These are phyloP conservation scores for Phoenix dactylifera DNA, from an alignment of 176 grass and related monocot species.

Conservation along the genomic window DNA sequence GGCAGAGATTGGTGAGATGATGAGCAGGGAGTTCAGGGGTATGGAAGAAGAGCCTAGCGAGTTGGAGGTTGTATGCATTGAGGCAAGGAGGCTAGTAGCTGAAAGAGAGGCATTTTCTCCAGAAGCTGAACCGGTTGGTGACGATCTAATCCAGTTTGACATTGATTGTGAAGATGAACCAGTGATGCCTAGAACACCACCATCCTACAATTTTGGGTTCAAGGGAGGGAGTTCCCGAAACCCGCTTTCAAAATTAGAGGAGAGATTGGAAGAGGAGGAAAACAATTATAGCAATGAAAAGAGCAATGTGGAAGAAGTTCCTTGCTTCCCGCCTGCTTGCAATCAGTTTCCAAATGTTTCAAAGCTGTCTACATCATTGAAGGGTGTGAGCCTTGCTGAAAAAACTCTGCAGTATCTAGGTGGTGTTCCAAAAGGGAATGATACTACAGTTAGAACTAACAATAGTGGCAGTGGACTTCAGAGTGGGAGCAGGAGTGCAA, in stretches of 20 bases:
- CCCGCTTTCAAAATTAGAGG: slow-evolving; percentile 58
- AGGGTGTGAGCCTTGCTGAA: slow-evolving; percentile 38
- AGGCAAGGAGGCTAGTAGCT: slow-evolving; percentile 50
- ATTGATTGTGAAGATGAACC: slow-evolving; percentile 42
- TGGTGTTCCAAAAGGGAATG: slow-evolving; percentile 31
- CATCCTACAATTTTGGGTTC: slow-evolving; percentile 42
- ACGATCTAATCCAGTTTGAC: slow-evolving; percentile 67
- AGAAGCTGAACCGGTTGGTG: slow-evolving; percentile 48
- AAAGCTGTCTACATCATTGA: slow-evolving; percentile 58
- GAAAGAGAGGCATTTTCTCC: slow-evolving; percentile 43
- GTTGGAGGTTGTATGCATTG: slow-evolving; percentile 78
- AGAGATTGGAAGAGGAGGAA: slow-evolving; percentile 51
- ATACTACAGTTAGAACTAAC: slow-evolving; percentile 36
- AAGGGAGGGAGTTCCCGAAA: slow-evolving; percentile 42
- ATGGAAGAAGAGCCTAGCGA: slow-evolving; percentile 87
- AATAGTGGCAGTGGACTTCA: slow-evolving; percentile 38
- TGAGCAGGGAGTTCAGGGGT: slow-evolving; percentile 84
- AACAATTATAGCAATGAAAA: slow-evolving; percentile 9
- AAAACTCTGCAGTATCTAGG: slow-evolving; percentile 29
- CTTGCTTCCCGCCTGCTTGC: slow-evolving; percentile 20
- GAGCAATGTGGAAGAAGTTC: slow-evolving; percentile 10
- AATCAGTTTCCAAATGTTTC: slow-evolving; percentile 26
- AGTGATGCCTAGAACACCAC: slow-evolving; percentile 30
- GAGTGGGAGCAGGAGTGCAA: slow-evolving; percentile 69
- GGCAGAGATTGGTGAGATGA: slow-evolving; percentile 93